phyloP scores from a whole-genome alignment of 768 basidiomycete species.

The Termitomyces sp. region DNA sequence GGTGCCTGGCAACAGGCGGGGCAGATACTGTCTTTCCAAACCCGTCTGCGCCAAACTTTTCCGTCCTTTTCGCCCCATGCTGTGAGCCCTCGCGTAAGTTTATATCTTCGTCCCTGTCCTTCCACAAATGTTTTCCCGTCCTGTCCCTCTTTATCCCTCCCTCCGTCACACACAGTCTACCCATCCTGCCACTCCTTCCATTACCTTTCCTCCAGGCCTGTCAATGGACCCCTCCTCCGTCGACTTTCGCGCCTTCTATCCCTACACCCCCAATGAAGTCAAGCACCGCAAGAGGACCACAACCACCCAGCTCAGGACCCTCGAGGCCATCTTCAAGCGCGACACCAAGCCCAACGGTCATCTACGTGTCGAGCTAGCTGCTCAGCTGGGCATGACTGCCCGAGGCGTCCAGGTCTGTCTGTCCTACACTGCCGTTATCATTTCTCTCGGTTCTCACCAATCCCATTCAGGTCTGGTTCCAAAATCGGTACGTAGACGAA shows the following conservation, averaged over 20 bases:
- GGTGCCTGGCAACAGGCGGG: slow-evolving; percentile 21
- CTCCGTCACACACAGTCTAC: slow-evolving; percentile 10
- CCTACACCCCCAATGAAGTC: slow-evolving; percentile 89
- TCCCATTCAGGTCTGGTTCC: slow-evolving; percentile 75
- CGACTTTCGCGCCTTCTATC: slow-evolving; percentile 80
- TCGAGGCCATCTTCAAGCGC: slow-evolving; percentile 80
- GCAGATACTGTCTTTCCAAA: slow-evolving; percentile 16
- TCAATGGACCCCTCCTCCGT: slow-evolving; percentile 60
- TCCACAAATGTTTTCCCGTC: slow-evolving; percentile 20
- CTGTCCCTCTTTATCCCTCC: slow-evolving; percentile 11
- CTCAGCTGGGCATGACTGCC: slow-evolving; percentile 85
- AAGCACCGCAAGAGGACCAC: slow-evolving; percentile 93
- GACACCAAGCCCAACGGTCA: slow-evolving; percentile 90
- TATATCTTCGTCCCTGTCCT: slow-evolving; percentile 16
- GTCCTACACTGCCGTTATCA: slow-evolving; percentile 18
- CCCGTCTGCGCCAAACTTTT: slow-evolving; percentile 11
- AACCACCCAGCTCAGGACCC: slow-evolving; percentile 78
- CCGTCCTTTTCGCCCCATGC: slow-evolving; percentile 23
- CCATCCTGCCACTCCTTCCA: slow-evolving; percentile 14
- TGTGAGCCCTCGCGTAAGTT: slow-evolving; percentile 13
- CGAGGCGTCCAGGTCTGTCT: slow-evolving; percentile 91
- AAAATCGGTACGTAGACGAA: slow-evolving; percentile 56
- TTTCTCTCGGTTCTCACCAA: slow-evolving; percentile 6
- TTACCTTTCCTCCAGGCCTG: slow-evolving; percentile 20
- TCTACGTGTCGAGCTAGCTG: slow-evolving; percentile 73